Percentiles rank a stretch among this genome's conserved stretches.
phyloP scores from a whole-genome alignment of 495 filamentous ascomycete species.

The Penicillium waksmanii region DNA sequence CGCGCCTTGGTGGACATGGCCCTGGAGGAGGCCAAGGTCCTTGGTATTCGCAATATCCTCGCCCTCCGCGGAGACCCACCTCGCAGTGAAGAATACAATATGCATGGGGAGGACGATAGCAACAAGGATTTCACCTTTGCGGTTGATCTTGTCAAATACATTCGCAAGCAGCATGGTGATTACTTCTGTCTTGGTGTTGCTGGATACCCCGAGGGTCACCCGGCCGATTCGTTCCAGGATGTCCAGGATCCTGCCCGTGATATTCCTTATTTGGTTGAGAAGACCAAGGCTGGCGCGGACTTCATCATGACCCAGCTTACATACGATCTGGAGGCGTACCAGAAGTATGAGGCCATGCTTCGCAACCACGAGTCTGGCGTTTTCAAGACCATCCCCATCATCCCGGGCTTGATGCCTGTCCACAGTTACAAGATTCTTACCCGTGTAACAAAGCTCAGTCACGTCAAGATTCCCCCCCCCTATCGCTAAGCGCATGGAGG shows the following conservation, averaged over 20 bases:
- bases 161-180: constrained; percentile 80
- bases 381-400: constrained; percentile 87
- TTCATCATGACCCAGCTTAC: constrained; percentile 99
- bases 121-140: constrained; percentile 89
- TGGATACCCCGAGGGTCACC: constrained; percentile 92
- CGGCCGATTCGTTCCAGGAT: constrained; percentile 82
- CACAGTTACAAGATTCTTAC: constrained; percentile 96
- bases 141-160: constrained; percentile 88
- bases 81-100: constrained; percentile 83
- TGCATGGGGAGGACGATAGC: constrained; percentile 62
- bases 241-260: constrained; percentile 79
- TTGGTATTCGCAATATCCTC: constrained; percentile 93
- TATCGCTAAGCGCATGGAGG: constrained; percentile 73
- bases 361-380: constrained; percentile 81
- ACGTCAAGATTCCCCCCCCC: constrained; percentile 74
- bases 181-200: constrained; percentile 98
- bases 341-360: constrained; percentile 74
- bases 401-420: constrained; percentile 96
- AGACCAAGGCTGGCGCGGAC: constrained; percentile 88
- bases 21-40: constrained; percentile 86
- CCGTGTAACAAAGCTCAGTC: constrained; percentile 91
- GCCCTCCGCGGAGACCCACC: constrained; percentile 94
- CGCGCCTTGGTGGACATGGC: constrained; percentile 82
- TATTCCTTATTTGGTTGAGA: constrained; percentile 88
- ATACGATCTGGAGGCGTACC: constrained; percentile 84